Evolutionary conservation across 441 rosid species (phyloP), one percentile per base, ranked within the genome.

Genomic region (Gossypium gossypioides): DNA sequence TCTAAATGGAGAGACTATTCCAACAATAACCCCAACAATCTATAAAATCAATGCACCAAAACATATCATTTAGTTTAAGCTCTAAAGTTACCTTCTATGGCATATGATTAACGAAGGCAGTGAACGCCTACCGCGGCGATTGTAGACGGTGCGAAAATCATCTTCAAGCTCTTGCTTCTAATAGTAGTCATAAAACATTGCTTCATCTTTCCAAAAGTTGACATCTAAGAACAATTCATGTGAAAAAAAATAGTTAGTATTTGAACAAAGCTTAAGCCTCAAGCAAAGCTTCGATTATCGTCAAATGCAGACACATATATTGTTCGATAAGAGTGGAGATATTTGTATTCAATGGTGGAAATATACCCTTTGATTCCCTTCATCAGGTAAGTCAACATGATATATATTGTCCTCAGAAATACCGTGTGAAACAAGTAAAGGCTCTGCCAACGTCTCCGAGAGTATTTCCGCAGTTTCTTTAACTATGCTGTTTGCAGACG

Each of bases 131-230:
- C 82, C 61, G 78, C 81, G 24, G 79, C 84, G 22, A 78, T 80
- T 2, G 82, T 83, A 34, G 79, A 22, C 9, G 86, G 81, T 37
- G 84, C 78, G 0, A 83, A 71, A 57, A 78, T 34, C 77, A 48
- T 72, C 51, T 72, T 80, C 74, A 80, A 32, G 60, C 81, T 73
- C 4, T 76, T 65, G 52, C 66, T 75, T 7, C 6, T 34, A 4
- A 75, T 7, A 32, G 76, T 3, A 8, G 4, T 21, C 42, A 44
- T 74, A 7, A 78, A 32, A 7, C 61, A 21, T 34, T 74, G 63
- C 42, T 40, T 51, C 44, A 55, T 68, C 67, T 71, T 71, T 63
- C 63, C 67, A 25, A 29, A 52, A 2, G 48, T 72, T 51, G 13
- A 67, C 67, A 77, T 72, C 72, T 50, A 15, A 69, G 32, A 58